Base-by-base conservation (phyloP, 148 eudicot species). In the Rhododendron simsii region DNA sequence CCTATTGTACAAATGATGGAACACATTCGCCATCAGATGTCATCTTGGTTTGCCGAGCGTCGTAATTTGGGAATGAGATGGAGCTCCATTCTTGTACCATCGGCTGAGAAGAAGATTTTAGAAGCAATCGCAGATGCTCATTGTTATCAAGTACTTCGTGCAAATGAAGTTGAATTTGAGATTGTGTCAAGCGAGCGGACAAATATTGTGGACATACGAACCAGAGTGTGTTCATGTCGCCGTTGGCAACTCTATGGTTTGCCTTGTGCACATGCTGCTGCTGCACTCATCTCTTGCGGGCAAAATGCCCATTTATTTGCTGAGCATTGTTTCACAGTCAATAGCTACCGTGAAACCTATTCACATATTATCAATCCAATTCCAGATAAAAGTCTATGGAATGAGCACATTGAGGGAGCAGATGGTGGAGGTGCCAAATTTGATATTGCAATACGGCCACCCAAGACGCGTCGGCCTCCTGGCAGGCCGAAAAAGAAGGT, bases 401-500 rank as follows among this genome's bases (percentile, higher is more conserved):
- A 74, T 37, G 98, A 93, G 53, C 86, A 86, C 53, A 92, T 90
- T 37, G 95, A 90, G 63, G 93, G 91, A 67, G 86, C 89, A 10
- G 95, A 92, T 50, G 95, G 93, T 44, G 94, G 93, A 80, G 92
- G 88, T 51, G 91, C 93, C 55, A 91, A 86, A 67, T 89, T 89
- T 50, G 98, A 94, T 48, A 86, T 90, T 47, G 73, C 81, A 7
- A 97, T 97, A 4, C 90, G 95, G 61, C 98, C 98, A 20, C 98
- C 99, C 0, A 97, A 91, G 84, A 97, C 94, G n/a, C 95, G 98
- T 1, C 91, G 98, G 65, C 98, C 98, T 30, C 99, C 99, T n/a
- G 98, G 99, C 53, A 88, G 99, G 87, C 99, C 99, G 37, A 97
- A 97, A 89, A 97, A 94, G 95, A 97, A 95, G 91, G 96, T 97